Conservation (phyloP, 2,329 filamentous ascomycete species). For the Penicillium sumatraense region DNA sequence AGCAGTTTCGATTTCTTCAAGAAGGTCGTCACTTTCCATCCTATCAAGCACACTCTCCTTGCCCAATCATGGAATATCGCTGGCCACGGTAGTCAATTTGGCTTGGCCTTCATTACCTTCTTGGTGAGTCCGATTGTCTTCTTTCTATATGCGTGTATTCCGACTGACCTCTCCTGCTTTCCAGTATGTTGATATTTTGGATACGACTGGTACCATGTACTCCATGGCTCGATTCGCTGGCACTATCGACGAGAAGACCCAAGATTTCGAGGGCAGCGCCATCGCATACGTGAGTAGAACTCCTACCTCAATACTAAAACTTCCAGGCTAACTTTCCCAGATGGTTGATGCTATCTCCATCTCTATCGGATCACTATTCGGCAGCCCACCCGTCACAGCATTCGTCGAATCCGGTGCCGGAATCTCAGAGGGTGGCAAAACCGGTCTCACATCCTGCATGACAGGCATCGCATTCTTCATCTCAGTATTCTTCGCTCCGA, state of each 20-base stretch:
- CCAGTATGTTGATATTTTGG: conserved; percentile 82
- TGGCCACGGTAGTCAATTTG: conserved; percentile 74
- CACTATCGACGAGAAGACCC: conserved; percentile 77
- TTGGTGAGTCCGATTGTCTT: conserved; percentile 47
- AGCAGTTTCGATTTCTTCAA: conserved; percentile 83
- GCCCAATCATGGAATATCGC: conserved; percentile 76
- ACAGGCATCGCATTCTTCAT: conserved; percentile 85
- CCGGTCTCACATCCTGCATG: conserved; percentile 79
- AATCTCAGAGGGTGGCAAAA: conserved; percentile 84
- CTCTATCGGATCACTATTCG: conserved; percentile 78
- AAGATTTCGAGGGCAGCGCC: conserved; percentile 85
- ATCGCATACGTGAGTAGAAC: conserved; percentile 68
- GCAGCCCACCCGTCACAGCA: conserved; percentile 79
- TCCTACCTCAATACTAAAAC: conserved; percentile 37
- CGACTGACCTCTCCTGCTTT: neutral
- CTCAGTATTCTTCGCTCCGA: conserved; percentile 85
- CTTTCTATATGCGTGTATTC: no score
- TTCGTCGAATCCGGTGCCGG: conserved; percentile 90
- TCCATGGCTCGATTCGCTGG: conserved; percentile 86
- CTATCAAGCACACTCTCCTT: conserved; percentile 69
- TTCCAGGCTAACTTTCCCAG: conserved; percentile 34
- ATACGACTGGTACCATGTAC: conserved; percentile 84
- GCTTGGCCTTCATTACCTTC: conserved; percentile 83
- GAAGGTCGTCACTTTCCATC: conserved; percentile 82
- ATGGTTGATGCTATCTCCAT: conserved; percentile 79